Conservation (phyloP, 202 grass and related monocot genomes). For the Digitaria exilis region DNA sequence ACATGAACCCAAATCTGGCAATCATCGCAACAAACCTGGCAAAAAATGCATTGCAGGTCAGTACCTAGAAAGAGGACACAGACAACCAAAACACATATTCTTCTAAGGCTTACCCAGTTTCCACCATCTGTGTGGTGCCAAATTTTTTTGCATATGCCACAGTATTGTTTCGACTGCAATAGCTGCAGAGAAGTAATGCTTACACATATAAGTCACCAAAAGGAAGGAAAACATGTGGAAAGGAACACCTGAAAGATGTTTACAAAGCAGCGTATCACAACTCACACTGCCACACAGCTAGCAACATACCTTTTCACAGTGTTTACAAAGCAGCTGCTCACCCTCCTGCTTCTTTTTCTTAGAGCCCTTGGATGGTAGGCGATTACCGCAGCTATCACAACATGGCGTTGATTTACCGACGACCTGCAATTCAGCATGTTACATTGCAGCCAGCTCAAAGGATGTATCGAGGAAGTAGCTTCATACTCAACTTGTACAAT, state of each 20-base stretch:
- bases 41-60: conserved; percentile 25
- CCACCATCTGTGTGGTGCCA: conserved; percentile 97
- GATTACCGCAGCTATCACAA: conserved; percentile 70
- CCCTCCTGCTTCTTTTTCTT: conserved; percentile 65
- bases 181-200: conserved; percentile 57
- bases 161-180: conserved; percentile 84
- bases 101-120: conserved; percentile 75
- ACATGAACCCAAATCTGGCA: conserved; percentile 96
- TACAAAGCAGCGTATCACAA: neutral
- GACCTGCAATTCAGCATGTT: conserved; percentile 39
- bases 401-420: conserved; percentile 45
- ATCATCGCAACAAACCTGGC: conserved; percentile 87
- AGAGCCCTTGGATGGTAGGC: conserved; percentile 51
- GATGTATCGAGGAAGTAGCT: neutral
- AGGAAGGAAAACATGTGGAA: neutral
- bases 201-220: conserved; percentile 26
- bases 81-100: neutral
- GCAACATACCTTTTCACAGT: conserved; percentile 71
- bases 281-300: neutral
- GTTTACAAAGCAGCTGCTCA: conserved; percentile 66
- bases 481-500: conserved; percentile 3
- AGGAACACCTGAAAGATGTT: neutral
- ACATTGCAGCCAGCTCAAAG: conserved; percentile 32
- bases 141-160: conserved; percentile 96
- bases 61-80: conserved; percentile 20